Evolutionary conservation across 2,329 filamentous ascomycete genomes (phyloP), one percentile per base, ranked within the genome.

Genomic region (Pezicula neosporulosa): DNA sequence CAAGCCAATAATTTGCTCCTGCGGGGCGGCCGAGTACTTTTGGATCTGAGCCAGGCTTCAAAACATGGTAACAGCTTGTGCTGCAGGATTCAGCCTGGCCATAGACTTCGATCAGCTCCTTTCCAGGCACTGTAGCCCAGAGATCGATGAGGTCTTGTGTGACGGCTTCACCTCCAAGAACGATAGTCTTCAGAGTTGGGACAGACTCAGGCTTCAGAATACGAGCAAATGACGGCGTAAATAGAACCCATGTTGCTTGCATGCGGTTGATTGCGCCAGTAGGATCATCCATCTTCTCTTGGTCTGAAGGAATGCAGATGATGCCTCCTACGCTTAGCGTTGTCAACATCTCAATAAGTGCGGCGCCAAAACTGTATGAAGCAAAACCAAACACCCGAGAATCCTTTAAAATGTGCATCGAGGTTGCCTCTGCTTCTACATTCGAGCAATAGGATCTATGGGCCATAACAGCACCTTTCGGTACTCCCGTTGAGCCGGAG

Each of bases 91-190:
- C 60, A 9, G 47, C 50, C 18, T 73, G 73, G 0, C 73, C 73
- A 53, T 74, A 76, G 0, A 62, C 69, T 60, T 73, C 73, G 49
- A 72, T 57, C 33, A 74, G 63, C n/a, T 24, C 70, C 63, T 54
- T 62, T 66, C 18, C 60, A 37, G 51, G 56, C 18, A 6, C 66
- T 68, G 71, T 72, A 74, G 8, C 57, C 66, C 4, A 24, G 24
- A 24, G 24, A 24, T 61, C 60, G 44, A 73, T 59, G 55, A 72
- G 65, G 15, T 60, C 65, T 36, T 64, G 63, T 18, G 66, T 69
- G 64, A 74, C 67, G 42, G 57, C 56, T 47, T 68, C 66, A 15
- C 66, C 65, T 35, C 60, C 61, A 21, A 66, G 54, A 21, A 53
- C 53, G 9, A 68, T 21, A 0, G 41, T 53, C 12, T 47, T 51